Percentiles rank a stretch among this genome's conserved stretches.
Evolutionary conservation across 805 yeast genomes (phyloP).

Genomic region (Kodamaea fukazawae): DNA sequence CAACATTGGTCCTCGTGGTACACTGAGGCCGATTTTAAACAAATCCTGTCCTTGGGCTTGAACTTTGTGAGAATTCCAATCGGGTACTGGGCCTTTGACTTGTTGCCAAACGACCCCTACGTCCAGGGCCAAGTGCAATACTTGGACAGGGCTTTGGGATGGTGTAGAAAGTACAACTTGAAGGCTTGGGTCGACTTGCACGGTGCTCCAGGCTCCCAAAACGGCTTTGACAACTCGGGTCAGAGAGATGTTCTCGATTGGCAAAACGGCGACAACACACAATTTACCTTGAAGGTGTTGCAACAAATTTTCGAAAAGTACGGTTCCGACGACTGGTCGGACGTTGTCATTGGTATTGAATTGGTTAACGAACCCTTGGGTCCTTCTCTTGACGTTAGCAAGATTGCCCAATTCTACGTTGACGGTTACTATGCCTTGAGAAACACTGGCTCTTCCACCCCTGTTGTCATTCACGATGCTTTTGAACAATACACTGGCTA

Average conservation of each 20-base stretch:
- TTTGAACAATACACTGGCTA: slow-evolving; percentile 53
- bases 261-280: slow-evolving; percentile 53
- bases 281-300: slow-evolving; percentile 56
- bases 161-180: slow-evolving; percentile 63
- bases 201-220: slow-evolving; percentile 96
- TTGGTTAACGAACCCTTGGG: slow-evolving; percentile 89
- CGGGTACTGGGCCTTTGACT: slow-evolving; percentile 89
- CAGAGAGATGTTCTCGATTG: slow-evolving; percentile 60
- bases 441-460: slow-evolving; percentile 42
- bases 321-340: slow-evolving; percentile 57
- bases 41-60: slow-evolving; percentile 61
- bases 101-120: slow-evolving; percentile 70
- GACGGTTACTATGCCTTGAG: slow-evolving; percentile 68
- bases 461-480: slow-evolving; percentile 79
- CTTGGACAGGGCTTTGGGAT: slow-evolving; percentile 70
- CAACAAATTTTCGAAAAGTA: slow-evolving; percentile 57
- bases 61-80: slow-evolving; percentile 88
- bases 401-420: slow-evolving; percentile 56
- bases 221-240: slow-evolving; percentile 95
- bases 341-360: slow-evolving; percentile 80
- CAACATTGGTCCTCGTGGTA: slow-evolving; percentile 80
- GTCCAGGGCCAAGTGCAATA: slow-evolving; percentile 76
- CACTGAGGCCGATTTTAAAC: slow-evolving; percentile 66
- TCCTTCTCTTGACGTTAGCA: slow-evolving; percentile 55
- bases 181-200: slow-evolving; percentile 91